Percentiles rank a stretch among this genome's conserved stretches.
These are phyloP conservation scores for Neckera pumila DNA, from an alignment of 225 moss, liverwort and hornwort genomes.

Conservation along the genomic window DNA sequence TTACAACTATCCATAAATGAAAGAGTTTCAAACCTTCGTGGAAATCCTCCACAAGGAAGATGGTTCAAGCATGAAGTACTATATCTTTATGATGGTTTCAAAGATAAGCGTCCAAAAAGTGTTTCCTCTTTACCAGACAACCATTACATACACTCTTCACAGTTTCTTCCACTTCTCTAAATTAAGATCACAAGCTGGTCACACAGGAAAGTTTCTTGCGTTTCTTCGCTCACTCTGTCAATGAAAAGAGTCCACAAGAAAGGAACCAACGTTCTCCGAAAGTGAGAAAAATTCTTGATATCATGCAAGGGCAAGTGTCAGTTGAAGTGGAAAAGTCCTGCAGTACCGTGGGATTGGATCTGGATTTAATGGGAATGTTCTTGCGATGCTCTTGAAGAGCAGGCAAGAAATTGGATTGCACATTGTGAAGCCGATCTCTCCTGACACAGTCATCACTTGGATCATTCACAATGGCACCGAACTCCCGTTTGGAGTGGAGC, in stretches of 20 bases:
- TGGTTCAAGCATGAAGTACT: not conserved
- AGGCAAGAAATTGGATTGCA: conserved; percentile 2
- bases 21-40: not conserved
- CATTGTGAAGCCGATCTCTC: conserved; percentile 1
- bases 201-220: not conserved
- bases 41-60: not conserved
- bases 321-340: not conserved
- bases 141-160: no score
- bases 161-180: not conserved
- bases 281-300: not conserved
- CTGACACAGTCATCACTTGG: not conserved
- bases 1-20: not conserved
- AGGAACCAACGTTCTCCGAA: not conserved
- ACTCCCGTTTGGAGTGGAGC: conserved; percentile 29
- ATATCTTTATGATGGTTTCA: not conserved
- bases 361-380: not conserved
- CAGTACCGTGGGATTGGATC: not conserved
- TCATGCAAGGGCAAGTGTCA: not conserved
- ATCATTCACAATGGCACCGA: not conserved
- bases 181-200: not conserved
- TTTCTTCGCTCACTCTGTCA: not conserved
- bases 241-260: not conserved
- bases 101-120: not conserved
- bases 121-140: not conserved
- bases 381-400: not conserved